These are phyloP conservation scores for Aspergillus eucalypticola DNA, from an alignment of 2,329 filamentous ascomycete species.

Conservation along the genomic window DNA sequence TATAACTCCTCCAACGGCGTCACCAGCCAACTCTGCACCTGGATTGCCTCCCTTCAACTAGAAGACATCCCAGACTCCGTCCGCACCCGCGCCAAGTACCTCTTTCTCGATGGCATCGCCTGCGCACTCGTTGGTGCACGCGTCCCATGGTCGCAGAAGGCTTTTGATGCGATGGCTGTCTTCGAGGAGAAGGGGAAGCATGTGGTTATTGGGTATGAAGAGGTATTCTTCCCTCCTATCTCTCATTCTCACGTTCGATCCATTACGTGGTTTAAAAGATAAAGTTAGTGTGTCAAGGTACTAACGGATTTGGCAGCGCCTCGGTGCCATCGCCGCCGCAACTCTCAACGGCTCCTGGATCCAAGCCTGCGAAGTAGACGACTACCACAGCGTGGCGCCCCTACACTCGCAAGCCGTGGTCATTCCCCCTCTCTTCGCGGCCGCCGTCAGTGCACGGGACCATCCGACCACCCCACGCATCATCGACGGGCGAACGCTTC, in stretches of 20 bases:
- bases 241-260: too few species aligned
- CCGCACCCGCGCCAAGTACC: slow-evolving; percentile 41
- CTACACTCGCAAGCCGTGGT: slow-evolving; percentile 43
- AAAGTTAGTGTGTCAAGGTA: too few species aligned
- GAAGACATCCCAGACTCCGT: slow-evolving; percentile 36
- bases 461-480: neutral
- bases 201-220: slow-evolving; percentile 17
- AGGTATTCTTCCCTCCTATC: slow-evolving; percentile 5
- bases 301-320: neutral
- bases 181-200: slow-evolving; percentile 35
- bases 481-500: slow-evolving; percentile 32
- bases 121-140: slow-evolving; percentile 45
- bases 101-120: slow-evolving; percentile 47
- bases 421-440: slow-evolving; percentile 45
- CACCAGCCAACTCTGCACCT: slow-evolving; percentile 11
- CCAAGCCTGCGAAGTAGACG: slow-evolving; percentile 49
- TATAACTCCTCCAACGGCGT: neutral
- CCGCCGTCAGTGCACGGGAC: slow-evolving; percentile 6
- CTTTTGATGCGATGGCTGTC: slow-evolving; percentile 31
- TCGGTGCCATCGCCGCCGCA: slow-evolving; percentile 42
- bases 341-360: slow-evolving; percentile 48
- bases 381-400: slow-evolving; percentile 46
- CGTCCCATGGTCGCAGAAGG: slow-evolving; percentile 44
- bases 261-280: too few species aligned
- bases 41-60: slow-evolving; percentile 10